Base-by-base conservation (phyloP, 257 asterid species). In the Salvia rosmarinus region DNA sequence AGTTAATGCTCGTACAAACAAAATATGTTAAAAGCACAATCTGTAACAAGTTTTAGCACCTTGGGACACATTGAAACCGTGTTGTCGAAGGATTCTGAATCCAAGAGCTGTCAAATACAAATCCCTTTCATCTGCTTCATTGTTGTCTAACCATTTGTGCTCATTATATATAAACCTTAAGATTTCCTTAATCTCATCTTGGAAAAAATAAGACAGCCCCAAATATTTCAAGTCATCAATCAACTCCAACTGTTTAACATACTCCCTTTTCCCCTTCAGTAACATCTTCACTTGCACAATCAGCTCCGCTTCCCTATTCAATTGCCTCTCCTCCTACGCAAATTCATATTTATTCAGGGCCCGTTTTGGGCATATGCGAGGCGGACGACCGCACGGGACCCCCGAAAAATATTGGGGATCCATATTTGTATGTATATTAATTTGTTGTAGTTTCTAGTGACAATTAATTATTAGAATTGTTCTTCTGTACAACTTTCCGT, bases 181-280 rank as follows among this genome's bases (percentile, higher is more conserved):
- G 32, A 71, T 20, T 9, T 21, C 49, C 9, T 58, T 59, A 16
- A 79, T 71, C 37, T 71, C 20, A 1, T 54, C 47, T 50, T 71
- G n/a, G n/a, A n/a, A n/a, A n/a, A n/a, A n/a, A n/a, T n/a, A n/a
- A n/a, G n/a, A n/a, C n/a, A n/a, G n/a, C 32, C 30, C 83, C 4
- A 79, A 50, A 54, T 74, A 64, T 7, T 59, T 66, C 72, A 75
- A 59, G 32, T 70, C 65, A 65, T 79, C 80, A 34, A 79, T 57
- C 51, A 75, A 9, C 47, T 75, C 80, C 52, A 79, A 30, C 34
- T 40, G 39, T 23, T 65, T 51, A 37, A 79, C 2, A 1, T 56
- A 4, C 32, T 52, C 58, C 20, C 25, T 23, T 49, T 42, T 23
- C 16, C 57, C 64, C 6, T 59, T 59, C 23, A 72, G 43, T 66